Percentiles rank a stretch among this genome's conserved stretches.
Conservation (phyloP, 23 red algal genomes). For the Gracilaria gracilis region DNA sequence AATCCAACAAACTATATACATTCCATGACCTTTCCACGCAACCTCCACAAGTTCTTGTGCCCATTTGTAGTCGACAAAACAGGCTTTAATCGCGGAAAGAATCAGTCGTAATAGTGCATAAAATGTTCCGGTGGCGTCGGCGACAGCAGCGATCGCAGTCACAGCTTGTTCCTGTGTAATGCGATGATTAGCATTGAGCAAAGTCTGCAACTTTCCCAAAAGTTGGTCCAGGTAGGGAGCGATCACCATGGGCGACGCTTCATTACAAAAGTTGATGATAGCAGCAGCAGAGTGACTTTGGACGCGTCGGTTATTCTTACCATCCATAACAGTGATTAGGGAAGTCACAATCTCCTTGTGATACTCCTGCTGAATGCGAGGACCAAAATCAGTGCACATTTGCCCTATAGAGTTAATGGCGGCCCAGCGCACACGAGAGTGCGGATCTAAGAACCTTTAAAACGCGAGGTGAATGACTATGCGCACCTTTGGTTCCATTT, state of each 20-base stretch:
- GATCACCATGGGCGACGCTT: conserved; percentile 82
- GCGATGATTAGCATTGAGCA: conserved; percentile 80
- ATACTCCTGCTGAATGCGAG: conserved; percentile 84
- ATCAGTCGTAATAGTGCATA: conserved; percentile 88
- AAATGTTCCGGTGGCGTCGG: conserved; percentile 90
- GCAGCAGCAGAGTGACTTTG: conserved; percentile 96
- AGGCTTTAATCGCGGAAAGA: conserved; percentile 93
- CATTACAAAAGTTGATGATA: conserved; percentile 99
- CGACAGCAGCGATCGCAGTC: conserved; percentile 96
- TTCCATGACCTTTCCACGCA: conserved; percentile 98
- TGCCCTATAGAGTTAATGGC: conserved; percentile 99
- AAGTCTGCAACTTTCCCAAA: conserved; percentile 78
- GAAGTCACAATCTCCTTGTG: conserved; percentile 79
- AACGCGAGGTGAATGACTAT: conserved; percentile 83
- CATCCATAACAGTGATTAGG: conserved; percentile 91
- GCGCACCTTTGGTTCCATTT: conserved; percentile 89
- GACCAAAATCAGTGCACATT: conserved; percentile 99
- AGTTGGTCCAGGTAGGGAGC: conserved; percentile 90
- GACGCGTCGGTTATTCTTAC: conserved; percentile 83
- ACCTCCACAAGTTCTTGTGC: conserved; percentile 72
- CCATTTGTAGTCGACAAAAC: conserved; percentile 76
- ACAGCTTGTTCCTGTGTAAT: conserved; percentile 96
- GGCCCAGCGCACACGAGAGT: conserved; percentile 98
- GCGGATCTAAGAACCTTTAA: conserved; percentile 77
- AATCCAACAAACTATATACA: conserved; percentile 97